Percentiles rank a stretch among this genome's conserved stretches.
Evolutionary conservation across 306 rosid species (phyloP).

Genomic region (Ormosia emarginata): DNA sequence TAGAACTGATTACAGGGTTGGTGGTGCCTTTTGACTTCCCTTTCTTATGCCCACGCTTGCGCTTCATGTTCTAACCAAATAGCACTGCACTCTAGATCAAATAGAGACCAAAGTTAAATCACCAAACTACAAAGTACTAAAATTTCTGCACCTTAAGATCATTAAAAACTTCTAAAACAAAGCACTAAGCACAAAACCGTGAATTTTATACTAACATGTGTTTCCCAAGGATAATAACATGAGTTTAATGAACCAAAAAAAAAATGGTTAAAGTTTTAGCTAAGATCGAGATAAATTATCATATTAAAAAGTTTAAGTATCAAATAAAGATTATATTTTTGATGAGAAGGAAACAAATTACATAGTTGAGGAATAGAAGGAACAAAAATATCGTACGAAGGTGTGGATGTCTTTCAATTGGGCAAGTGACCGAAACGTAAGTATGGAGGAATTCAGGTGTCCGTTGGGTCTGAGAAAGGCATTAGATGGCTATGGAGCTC

Average conservation of each 20-base stretch:
- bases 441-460: background rate
- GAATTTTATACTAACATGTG: background rate
- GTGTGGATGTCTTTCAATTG: background rate
- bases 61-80: conserved; percentile 59
- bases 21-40: conserved; percentile 49
- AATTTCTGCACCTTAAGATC: background rate
- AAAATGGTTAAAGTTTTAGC: background rate
- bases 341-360: background rate
- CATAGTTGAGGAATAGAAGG: background rate
- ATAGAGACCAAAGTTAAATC: conserved; percentile 3
- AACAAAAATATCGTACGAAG: background rate
- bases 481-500: too few relatives aligned
- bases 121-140: conserved; percentile 3
- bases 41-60: conserved; percentile 83
- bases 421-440: background rate
- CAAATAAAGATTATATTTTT: background rate
- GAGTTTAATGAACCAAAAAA: background rate
- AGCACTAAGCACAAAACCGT: background rate
- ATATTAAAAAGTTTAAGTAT: background rate
- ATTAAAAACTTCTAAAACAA: background rate
- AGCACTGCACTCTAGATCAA: conserved; percentile 9
- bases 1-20: conserved; percentile 20
- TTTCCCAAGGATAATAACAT: background rate
- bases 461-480: background rate
- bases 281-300: background rate